Conservation (phyloP, 371 early-diverging fungal genomes). For the Racocetra persica region DNA sequence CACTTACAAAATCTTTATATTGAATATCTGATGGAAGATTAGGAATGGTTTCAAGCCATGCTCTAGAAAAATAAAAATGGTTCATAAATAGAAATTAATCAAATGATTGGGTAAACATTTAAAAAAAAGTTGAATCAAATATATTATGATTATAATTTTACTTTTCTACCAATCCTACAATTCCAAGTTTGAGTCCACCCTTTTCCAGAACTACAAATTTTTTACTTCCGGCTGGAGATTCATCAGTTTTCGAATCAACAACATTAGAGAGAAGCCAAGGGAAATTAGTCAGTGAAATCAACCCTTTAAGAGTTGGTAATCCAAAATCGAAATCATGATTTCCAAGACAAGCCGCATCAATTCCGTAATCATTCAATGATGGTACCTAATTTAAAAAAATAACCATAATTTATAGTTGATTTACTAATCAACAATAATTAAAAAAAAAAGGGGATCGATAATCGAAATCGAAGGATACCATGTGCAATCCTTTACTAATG, state of each 20-base stretch:
- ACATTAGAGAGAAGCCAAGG: constrained; percentile 74
- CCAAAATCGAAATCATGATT: constrained; percentile 80
- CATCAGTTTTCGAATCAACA: constrained; percentile 51
- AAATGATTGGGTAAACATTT: background rate
- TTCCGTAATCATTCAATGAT: constrained; percentile 57
- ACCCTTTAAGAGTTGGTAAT: constrained; percentile 55
- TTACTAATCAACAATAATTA: background rate
- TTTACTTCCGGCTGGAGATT: constrained; percentile 46
- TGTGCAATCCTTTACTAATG: constrained; percentile 67
- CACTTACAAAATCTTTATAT: constrained; percentile 61
- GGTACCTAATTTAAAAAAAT: constrained; percentile 39
- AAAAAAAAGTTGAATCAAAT: background rate
- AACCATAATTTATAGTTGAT: background rate
- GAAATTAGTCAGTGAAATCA: constrained; percentile 58
- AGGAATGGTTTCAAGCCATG: constrained; percentile 71
- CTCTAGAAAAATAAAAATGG: constrained; percentile 47
- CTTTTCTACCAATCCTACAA: constrained; percentile 71
- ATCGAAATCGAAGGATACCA: constrained; percentile 46
- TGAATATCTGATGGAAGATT: constrained; percentile 62
- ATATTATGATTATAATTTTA: constrained; percentile 40
- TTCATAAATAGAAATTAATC: background rate
- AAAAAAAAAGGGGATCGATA: background rate
- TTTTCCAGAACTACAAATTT: constrained; percentile 53
- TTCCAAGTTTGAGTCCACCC: constrained; percentile 57
- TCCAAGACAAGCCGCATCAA: constrained; percentile 66